Base-by-base conservation (phyloP, 2,329 filamentous ascomycete species). In the Fusarium cicatricum region DNA sequence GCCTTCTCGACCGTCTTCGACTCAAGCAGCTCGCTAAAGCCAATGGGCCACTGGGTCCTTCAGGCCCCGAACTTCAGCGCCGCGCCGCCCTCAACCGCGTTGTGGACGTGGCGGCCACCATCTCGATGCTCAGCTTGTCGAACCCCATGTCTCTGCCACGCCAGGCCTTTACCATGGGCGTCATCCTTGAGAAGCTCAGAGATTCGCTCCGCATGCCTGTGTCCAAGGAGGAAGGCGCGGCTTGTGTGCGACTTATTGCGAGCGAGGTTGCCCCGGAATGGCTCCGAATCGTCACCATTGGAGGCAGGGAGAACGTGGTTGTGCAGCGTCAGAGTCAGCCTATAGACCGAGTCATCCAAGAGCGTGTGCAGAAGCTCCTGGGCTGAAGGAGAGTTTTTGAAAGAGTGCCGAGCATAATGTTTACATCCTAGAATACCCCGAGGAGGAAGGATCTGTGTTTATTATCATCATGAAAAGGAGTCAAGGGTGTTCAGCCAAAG, bases 1-100 rank as follows among this genome's bases (percentile, higher is more conserved):
- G 85, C 47, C 84, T 96, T 19, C 80, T 95, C 52, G 90, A 93
- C 72, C 88, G 90, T 42, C 84, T 96, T 60, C 87, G 89, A 60
- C 80, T 83, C 49, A 94, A 94, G 77, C 85, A 90, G 64, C 73
- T 82, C 63, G 79, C 83, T 71, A 82, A 82, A 64, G 73, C 78
- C 9, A 78, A 75, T 43, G 90, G 87, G 70, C 72, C 81, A 5
- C 72, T 81, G 0, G 85, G 88, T 0, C 77, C 89, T 1, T 80
- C 86, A 1, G 68, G 81, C 0, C 78, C 82, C 0, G 81, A 87
- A 64, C 75, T 90, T 3, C 77, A 83, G 58, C 86, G 88, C 11
- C 82, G 80, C 12, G 83, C 85, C 4, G 90, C 90, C 0, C 77
- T 91, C 19, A 85, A 89, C 65, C 84, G 89, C 10, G 83, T 87